phyloP scores from a whole-genome alignment of 2,329 filamentous ascomycete species.

The Cordyceps sp. region DNA sequence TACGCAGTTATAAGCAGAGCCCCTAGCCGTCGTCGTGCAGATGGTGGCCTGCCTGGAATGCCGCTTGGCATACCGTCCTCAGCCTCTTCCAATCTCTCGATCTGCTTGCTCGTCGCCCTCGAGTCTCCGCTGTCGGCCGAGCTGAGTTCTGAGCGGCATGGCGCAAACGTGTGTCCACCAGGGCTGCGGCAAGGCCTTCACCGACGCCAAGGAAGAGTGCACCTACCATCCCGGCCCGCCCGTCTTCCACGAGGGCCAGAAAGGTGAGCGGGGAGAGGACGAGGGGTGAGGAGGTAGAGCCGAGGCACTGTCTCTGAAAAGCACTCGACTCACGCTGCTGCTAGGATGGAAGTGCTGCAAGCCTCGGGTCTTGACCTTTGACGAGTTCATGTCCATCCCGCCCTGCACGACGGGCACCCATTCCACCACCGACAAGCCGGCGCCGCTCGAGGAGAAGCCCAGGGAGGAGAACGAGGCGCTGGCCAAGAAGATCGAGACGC shows the following conservation, averaged over 20 bases:
- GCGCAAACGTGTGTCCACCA: constrained; percentile 88
- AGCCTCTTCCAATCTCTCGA: too few relatives aligned
- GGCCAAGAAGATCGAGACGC: constrained; percentile 34
- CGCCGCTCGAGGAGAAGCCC: constrained; percentile 41
- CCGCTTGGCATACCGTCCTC: too few relatives aligned
- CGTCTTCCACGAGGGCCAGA: constrained; percentile 94
- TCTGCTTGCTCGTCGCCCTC: neutral
- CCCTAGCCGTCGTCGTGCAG: too few relatives aligned
- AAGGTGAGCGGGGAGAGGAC: constrained; percentile 65
- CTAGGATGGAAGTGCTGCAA: constrained; percentile 98
- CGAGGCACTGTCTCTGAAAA: neutral
- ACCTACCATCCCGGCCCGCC: constrained; percentile 87
- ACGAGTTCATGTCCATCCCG: constrained; percentile 86
- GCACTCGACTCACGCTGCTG: neutral
- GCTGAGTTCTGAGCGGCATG: constrained; percentile 26
- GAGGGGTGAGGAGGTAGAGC: too few relatives aligned
- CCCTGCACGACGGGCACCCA: constrained; percentile 91
- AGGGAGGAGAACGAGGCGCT: constrained; percentile 23
- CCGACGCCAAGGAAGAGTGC: constrained; percentile 69
- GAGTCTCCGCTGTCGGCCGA: constrained; percentile 1
- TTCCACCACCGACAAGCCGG: constrained; percentile 63
- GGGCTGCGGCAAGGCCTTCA: constrained; percentile 80
- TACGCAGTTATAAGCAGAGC: too few relatives aligned
- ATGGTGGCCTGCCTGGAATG: too few relatives aligned
- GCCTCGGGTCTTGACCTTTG: constrained; percentile 87